Evolutionary conservation across 2,329 filamentous ascomycete genomes (phyloP).

Genomic region (Lithohypha guttulata): DNA sequence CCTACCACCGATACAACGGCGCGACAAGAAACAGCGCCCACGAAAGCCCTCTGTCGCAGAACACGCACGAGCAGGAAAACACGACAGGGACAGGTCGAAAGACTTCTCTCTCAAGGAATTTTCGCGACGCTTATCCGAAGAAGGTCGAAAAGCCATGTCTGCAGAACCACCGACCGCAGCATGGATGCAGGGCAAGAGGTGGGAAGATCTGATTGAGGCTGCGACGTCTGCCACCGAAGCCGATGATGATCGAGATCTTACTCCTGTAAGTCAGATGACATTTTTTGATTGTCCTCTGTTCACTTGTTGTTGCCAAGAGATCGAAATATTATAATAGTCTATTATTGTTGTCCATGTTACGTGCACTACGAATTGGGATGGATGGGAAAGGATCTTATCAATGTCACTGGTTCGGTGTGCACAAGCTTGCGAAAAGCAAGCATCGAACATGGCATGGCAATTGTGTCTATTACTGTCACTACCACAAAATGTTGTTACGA

Average conservation of each 20-base stretch:
- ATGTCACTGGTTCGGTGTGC: slow-evolving; percentile 9
- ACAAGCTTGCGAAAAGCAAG: slow-evolving; percentile 10
- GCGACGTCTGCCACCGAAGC: slow-evolving; percentile 86
- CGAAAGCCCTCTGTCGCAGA: slow-evolving; percentile 82
- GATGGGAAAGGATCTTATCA: neutral
- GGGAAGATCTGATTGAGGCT: slow-evolving; percentile 93
- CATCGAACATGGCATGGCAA: slow-evolving; percentile 10
- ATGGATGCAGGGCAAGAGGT: slow-evolving; percentile 68
- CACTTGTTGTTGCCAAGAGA: slow-evolving; percentile 24
- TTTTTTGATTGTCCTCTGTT: slow-evolving; percentile 25
- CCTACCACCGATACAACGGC: slow-evolving; percentile 68
- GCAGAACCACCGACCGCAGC: slow-evolving; percentile 70
- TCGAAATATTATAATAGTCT: slow-evolving; percentile 22
- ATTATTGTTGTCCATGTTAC: slow-evolving; percentile 11
- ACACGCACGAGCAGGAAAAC: slow-evolving; percentile 61
- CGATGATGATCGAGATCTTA: slow-evolving; percentile 75
- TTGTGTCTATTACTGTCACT: slow-evolving; percentile 21
- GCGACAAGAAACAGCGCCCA: slow-evolving; percentile 59
- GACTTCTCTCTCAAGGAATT: slow-evolving; percentile 53
- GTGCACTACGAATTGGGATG: slow-evolving; percentile 8
- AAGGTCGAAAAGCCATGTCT: slow-evolving; percentile 72
- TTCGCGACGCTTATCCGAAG: slow-evolving; percentile 60
- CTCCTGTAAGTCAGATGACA: slow-evolving; percentile 54
- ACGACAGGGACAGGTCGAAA: slow-evolving; percentile 41
- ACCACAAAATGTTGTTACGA: slow-evolving; percentile 13